Conservation (phyloP, 148 eudicot species). For the Silene conica region DNA sequence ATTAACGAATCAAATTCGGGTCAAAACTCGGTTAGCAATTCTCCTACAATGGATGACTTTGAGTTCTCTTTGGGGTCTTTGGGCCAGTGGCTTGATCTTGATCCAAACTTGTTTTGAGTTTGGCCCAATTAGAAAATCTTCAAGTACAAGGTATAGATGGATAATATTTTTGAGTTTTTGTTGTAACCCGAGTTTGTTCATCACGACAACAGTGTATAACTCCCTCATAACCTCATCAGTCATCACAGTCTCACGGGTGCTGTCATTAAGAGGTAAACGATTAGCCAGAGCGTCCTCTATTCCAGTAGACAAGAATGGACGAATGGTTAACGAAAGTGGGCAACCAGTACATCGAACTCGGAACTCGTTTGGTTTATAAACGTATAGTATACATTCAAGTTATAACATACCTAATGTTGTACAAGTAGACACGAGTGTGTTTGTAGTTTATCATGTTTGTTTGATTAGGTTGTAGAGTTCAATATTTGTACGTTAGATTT, state of each 20-base stretch:
- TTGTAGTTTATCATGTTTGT: slow-evolving; percentile 2
- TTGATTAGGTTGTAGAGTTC: background rate
- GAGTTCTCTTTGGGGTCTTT: slow-evolving; percentile 43
- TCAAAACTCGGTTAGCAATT: slow-evolving; percentile 41
- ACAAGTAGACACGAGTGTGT: background rate
- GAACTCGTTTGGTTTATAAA: no score
- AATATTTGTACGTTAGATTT: background rate
- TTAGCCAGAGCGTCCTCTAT: no score
- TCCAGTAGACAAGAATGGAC: no score
- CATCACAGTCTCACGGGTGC: no score
- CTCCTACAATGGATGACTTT: slow-evolving; percentile 35
- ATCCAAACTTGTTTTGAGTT: slow-evolving; percentile 27
- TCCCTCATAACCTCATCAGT: no score
- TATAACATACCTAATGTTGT: slow-evolving; percentile 4
- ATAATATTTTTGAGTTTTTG: no score
- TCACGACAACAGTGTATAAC: no score
- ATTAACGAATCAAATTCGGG: slow-evolving; percentile 36
- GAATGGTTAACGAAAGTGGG: no score
- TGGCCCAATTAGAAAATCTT: background rate
- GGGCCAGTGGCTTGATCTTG: slow-evolving; percentile 36
- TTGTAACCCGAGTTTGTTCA: no score
- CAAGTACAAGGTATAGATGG: no score
- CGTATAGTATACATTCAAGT: background rate
- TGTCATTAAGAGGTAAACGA: no score
- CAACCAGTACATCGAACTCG: no score